Evolutionary conservation across 73 alveolate genomes (phyloP).

Genomic region (Paramecium bursaria): DNA sequence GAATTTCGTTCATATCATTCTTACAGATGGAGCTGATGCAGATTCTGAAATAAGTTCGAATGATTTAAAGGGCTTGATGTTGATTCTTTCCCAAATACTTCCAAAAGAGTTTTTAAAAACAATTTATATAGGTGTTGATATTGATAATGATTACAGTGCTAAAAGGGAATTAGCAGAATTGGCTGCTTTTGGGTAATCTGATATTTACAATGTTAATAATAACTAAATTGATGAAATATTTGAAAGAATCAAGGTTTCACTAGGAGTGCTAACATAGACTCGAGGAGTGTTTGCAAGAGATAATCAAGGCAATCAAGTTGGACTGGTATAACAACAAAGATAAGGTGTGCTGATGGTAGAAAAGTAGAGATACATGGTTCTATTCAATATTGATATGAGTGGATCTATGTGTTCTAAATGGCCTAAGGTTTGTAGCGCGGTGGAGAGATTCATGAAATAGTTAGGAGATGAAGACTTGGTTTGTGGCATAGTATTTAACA

Average conservation of each 20-base stretch:
- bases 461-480: conserved; percentile 2
- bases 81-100: not conserved
- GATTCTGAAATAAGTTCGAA: not conserved
- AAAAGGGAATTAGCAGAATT: not conserved
- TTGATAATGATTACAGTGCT: not conserved
- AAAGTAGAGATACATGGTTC: not conserved
- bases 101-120: conserved; percentile 15
- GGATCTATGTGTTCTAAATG: conserved; percentile 49
- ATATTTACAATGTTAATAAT: not conserved
- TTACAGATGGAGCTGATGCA: conserved; percentile 25
- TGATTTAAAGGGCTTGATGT: not conserved
- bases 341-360: not conserved
- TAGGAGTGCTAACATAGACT: not conserved
- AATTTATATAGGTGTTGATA: conserved; percentile 3
- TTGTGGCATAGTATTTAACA: not conserved
- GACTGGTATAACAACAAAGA: not conserved
- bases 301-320: not conserved
- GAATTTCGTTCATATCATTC: conserved; percentile 15
- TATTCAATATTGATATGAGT: conserved; percentile 22
- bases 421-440: not conserved
- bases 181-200: not conserved
- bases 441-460: not conserved
- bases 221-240: not conserved
- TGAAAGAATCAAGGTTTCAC: not conserved
- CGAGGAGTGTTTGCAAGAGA: not conserved